Evolutionary conservation across 805 yeast genomes (phyloP).

Genomic region (Teunomyces stri): DNA sequence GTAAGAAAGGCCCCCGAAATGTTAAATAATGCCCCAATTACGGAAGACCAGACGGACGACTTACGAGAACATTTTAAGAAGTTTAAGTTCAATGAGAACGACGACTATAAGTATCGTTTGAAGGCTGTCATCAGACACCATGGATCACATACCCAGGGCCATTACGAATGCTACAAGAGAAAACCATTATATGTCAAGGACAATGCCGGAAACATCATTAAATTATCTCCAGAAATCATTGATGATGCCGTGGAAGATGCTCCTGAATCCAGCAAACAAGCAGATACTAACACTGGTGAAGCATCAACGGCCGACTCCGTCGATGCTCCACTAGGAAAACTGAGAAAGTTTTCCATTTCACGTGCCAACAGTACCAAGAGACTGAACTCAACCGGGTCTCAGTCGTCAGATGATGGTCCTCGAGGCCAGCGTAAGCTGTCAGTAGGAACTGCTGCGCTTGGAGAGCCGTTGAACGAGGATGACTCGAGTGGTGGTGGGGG

Average conservation of each 20-base stretch:
- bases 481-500: slow-evolving; percentile 20
- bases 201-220: slow-evolving; percentile 38
- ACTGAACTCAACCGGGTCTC: neutral
- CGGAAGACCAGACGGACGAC: slow-evolving; percentile 36
- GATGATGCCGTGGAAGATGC: slow-evolving; percentile 22
- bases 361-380: slow-evolving; percentile 5
- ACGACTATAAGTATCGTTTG: slow-evolving; percentile 51
- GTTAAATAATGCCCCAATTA: slow-evolving; percentile 36
- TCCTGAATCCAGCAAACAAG: neutral
- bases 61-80: slow-evolving; percentile 35
- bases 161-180: slow-evolving; percentile 81
- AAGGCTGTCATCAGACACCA: slow-evolving; percentile 78
- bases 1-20: slow-evolving; percentile 20
- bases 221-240: slow-evolving; percentile 39
- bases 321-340: neutral
- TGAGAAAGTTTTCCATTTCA: slow-evolving; percentile 7
- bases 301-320: neutral
- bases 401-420: neutral
- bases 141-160: slow-evolving; percentile 88
- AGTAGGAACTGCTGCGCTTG: neutral
- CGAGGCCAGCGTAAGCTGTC: neutral
- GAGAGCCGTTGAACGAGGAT: neutral
- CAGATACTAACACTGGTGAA: neutral
- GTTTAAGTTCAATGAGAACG: slow-evolving; percentile 40
- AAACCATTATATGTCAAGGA: slow-evolving; percentile 62